Evolutionary conservation across 2,329 filamentous ascomycete genomes (phyloP).

Genomic region (Cyphellophora europaea): DNA sequence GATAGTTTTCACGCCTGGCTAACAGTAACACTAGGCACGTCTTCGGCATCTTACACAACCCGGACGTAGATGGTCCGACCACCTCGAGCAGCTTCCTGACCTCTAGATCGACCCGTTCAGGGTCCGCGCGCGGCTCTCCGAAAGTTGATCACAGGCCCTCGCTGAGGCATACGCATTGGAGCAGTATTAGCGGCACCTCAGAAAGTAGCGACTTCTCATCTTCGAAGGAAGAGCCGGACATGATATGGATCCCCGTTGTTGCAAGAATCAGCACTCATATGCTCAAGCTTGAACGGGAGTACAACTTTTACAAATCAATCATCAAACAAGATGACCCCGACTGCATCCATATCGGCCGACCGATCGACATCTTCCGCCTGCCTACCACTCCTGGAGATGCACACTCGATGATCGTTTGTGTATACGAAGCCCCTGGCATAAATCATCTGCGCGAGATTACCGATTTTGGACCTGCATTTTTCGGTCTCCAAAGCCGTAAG

Average conservation of each 20-base stretch:
- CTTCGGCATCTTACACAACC: conserved; percentile 49
- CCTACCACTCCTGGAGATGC: conserved; percentile 60
- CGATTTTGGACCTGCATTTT: conserved; percentile 64
- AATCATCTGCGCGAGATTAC: conserved; percentile 65
- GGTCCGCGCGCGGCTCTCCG: conserved; percentile 33
- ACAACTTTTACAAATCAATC: conserved; percentile 68
- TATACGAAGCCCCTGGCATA: conserved; percentile 68
- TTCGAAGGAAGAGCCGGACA: conserved; percentile 29
- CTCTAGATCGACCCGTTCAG: conserved; percentile 32
- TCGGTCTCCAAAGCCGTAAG: conserved; percentile 43
- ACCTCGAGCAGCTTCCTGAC: conserved; percentile 37
- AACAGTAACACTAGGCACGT: conserved; percentile 38
- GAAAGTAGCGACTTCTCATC: conserved; percentile 33
- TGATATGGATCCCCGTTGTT: conserved; percentile 54
- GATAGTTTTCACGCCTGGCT: conserved; percentile 2
- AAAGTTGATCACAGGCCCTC: conserved; percentile 29
- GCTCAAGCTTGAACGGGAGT: conserved; percentile 77
- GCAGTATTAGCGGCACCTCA: conserved; percentile 40
- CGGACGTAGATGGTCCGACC: conserved; percentile 37
- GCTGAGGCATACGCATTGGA: conserved; percentile 35
- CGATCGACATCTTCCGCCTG: conserved; percentile 69
- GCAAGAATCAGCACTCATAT: conserved; percentile 76
- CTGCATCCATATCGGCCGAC: conserved; percentile 67
- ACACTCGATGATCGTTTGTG: conserved; percentile 63
- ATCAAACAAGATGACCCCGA: conserved; percentile 62